Conservation (phyloP, 2,329 filamentous ascomycete genomes). For the Amphichorda felina region DNA sequence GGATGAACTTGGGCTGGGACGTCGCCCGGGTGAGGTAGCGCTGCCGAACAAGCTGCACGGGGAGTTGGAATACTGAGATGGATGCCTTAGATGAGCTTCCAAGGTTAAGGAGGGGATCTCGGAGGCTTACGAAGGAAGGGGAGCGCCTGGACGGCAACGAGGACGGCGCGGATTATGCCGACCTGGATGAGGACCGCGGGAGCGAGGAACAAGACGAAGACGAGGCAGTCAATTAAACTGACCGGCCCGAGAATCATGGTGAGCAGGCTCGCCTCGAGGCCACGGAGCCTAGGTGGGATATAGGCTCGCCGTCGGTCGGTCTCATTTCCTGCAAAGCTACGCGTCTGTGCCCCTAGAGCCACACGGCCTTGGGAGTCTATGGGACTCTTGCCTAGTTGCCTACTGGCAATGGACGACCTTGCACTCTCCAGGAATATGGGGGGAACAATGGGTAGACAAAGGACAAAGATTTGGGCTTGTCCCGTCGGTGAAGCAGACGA, state of each 20-base stretch:
- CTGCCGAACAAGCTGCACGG: constrained; percentile 16
- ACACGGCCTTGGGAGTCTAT: too few species aligned
- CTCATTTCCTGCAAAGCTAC: too few species aligned
- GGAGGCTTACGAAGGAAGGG: constrained; percentile 54
- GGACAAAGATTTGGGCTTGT: too few species aligned
- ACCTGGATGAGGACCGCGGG: constrained; percentile 61
- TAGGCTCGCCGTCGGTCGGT: too few species aligned
- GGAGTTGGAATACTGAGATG: constrained; percentile 9
- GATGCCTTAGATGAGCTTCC: neutral
- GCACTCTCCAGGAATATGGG: too few species aligned
- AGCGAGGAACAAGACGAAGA: constrained; percentile 58
- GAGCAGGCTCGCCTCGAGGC: neutral
- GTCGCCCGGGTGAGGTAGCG: constrained; percentile 15
- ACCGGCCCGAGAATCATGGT: constrained; percentile 64
- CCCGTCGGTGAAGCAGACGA: too few species aligned
- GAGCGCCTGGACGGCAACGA: constrained; percentile 47
- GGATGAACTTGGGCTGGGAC: constrained; percentile 47
- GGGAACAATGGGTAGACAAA: too few species aligned
- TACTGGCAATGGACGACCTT: too few species aligned
- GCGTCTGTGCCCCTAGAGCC: too few species aligned
- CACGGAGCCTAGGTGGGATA: too few species aligned
- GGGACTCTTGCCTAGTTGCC: too few species aligned
- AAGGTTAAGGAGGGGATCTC: neutral
- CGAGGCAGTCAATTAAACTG: constrained; percentile 63
- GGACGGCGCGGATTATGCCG: constrained; percentile 45